Evolutionary conservation across 495 filamentous ascomycete species (phyloP).

Genomic region (Penicillium canescens): DNA sequence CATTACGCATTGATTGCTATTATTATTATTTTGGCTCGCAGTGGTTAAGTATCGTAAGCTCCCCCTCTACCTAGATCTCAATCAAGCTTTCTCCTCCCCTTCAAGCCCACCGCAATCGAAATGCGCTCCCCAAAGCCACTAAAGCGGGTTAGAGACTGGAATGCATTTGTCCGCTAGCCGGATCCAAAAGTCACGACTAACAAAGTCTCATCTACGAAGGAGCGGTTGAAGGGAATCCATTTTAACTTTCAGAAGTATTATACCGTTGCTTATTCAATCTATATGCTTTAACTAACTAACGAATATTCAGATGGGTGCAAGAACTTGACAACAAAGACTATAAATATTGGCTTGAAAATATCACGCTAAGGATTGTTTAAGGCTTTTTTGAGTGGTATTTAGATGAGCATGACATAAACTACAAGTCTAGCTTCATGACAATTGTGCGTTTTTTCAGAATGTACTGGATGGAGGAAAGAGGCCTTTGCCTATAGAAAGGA

Average conservation of each 20-base stretch:
- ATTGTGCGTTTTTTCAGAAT: no score
- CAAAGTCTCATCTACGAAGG: neutral
- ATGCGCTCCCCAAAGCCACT: neutral
- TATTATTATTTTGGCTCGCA: neutral
- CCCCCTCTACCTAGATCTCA: neutral
- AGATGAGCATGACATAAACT: neutral
- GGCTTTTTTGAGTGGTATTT: neutral
- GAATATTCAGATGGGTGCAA: neutral
- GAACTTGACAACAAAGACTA: neutral
- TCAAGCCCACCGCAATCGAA: neutral
- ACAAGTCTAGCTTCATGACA: no score
- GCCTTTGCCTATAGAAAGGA: no score
- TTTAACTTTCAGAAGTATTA: neutral
- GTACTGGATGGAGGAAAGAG: no score
- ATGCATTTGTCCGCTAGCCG: neutral
- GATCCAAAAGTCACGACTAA: neutral
- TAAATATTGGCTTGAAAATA: neutral
- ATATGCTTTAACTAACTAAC: conserved; percentile 1
- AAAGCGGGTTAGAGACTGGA: neutral
- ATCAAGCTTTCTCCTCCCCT: neutral
- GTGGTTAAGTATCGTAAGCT: neutral
- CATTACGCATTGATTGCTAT: neutral
- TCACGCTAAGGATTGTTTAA: neutral
- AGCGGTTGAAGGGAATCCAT: conserved; percentile 1
- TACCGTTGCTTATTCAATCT: neutral